A percentile compares a stretch with the other conserved stretches of the same genome.
Conservation (phyloP, 2,329 filamentous ascomycete genomes). For the Teratosphaeria viscida region DNA sequence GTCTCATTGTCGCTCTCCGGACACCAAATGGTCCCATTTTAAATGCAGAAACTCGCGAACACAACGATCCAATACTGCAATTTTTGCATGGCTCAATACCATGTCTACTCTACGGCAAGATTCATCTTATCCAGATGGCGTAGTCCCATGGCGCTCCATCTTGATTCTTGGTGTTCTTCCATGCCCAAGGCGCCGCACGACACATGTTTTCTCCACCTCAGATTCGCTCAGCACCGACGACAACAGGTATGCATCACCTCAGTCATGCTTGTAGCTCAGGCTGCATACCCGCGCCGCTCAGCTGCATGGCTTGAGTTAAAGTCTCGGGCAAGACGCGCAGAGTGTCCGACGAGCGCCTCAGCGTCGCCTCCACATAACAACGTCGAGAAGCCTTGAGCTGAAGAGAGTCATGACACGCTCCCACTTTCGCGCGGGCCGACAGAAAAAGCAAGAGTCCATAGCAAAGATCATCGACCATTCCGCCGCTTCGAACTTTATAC, state of each 20-base stretch:
- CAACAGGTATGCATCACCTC: background rate
- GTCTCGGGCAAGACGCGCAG: background rate
- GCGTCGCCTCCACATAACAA: background rate
- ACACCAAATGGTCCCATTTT: conserved; percentile 3
- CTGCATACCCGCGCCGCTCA: background rate
- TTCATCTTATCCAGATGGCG: conserved; percentile 2
- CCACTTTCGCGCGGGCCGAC: background rate
- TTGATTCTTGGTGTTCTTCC: conserved; percentile 24
- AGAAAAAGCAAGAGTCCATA: background rate
- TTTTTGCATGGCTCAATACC: background rate
- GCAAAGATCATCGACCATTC: background rate
- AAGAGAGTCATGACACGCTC: background rate
- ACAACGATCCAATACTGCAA: background rate
- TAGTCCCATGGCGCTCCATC: conserved; percentile 5
- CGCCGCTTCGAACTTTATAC: background rate
- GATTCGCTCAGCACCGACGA: background rate
- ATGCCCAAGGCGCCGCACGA: background rate
- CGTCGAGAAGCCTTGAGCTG: background rate
- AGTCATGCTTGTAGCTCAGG: background rate
- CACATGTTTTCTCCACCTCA: background rate
- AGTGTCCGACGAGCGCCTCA: background rate
- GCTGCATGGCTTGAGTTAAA: background rate
- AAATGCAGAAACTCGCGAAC: background rate
- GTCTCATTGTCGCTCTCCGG: conserved; percentile 1
- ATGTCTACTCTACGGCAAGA: conserved; percentile 1